Conservation (phyloP, 768 basidiomycete species). For the Albatrellus ellisii region DNA sequence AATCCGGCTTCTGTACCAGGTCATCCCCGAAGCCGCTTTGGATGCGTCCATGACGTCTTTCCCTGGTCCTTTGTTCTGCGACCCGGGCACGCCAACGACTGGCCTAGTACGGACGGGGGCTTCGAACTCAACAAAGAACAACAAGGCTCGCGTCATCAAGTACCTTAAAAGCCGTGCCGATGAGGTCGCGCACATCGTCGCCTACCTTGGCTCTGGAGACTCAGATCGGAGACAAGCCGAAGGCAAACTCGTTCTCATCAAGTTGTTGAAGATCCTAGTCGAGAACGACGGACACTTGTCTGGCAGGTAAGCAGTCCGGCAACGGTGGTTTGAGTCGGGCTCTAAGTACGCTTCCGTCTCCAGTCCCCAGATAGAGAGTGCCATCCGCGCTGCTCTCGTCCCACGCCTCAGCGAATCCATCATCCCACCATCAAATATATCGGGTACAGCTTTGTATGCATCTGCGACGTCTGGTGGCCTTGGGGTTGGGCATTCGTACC, state of each 20-base stretch:
- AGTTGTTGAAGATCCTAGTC: slow-evolving; percentile 65
- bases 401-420: slow-evolving; percentile 32
- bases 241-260: slow-evolving; percentile 63
- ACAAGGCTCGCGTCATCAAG: slow-evolving; percentile 63
- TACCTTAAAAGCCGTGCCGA: slow-evolving; percentile 67
- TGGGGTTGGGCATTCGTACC: not conserved
- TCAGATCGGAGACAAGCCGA: slow-evolving; percentile 49
- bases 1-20: slow-evolving; percentile 50
- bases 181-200: slow-evolving; percentile 67
- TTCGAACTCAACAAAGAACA: slow-evolving; percentile 58
- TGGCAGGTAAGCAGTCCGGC: slow-evolving; percentile 53
- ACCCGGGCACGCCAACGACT: slow-evolving; percentile 49
- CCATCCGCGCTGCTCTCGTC: slow-evolving; percentile 61
- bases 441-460: not conserved
- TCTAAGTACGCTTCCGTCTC: slow-evolving; percentile 6
- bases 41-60: slow-evolving; percentile 43
- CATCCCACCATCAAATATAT: slow-evolving; percentile 5
- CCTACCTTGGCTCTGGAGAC: slow-evolving; percentile 45
- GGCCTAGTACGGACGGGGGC: slow-evolving; percentile 54
- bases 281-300: slow-evolving; percentile 81
- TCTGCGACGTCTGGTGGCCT: not conserved
- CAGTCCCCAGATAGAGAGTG: slow-evolving; percentile 55
- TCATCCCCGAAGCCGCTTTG: slow-evolving; percentile 57
- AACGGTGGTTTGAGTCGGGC: not conserved
- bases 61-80: slow-evolving; percentile 82